Conservation (phyloP, 176 grass and related monocot genomes). For the Eragrostis nindensis region DNA sequence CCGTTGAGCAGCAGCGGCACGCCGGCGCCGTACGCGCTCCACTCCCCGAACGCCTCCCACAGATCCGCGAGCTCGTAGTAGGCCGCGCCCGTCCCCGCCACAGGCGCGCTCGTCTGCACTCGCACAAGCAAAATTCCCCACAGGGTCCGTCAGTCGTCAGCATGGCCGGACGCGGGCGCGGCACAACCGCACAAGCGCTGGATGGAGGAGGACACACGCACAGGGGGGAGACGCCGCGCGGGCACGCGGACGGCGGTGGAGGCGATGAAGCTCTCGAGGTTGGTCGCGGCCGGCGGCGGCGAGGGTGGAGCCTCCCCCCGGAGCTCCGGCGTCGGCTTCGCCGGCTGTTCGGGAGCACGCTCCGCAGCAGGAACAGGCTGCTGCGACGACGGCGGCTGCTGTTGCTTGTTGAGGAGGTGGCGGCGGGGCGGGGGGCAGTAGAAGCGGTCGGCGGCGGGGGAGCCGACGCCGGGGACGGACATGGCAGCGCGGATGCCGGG, state of each 20-base stretch:
- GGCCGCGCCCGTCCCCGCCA: slow-evolving; percentile 22
- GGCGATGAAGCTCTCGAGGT: slow-evolving; percentile 70
- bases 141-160: not conserved
- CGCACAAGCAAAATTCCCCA: not conserved
- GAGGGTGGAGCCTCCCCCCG: not conserved
- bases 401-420: slow-evolving; percentile 39
- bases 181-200: not conserved
- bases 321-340: slow-evolving; percentile 40
- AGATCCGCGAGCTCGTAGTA: slow-evolving; percentile 77
- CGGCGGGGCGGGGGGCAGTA: slow-evolving; percentile 71
- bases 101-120: slow-evolving; percentile 37
- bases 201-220: slow-evolving; percentile 22
- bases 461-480: slow-evolving; percentile 47
- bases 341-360: not conserved
- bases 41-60: slow-evolving; percentile 85
- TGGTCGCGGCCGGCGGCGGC: slow-evolving; percentile 21
- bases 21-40: slow-evolving; percentile 82
- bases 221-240: slow-evolving; percentile 49
- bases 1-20: slow-evolving; percentile 73
- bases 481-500: slow-evolving; percentile 4
- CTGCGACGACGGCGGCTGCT: slow-evolving; percentile 6
- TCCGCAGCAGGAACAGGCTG: not conserved
- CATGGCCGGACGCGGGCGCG: too few relatives aligned
- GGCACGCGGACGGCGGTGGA: slow-evolving; percentile 61
- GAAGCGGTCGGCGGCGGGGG: slow-evolving; percentile 54